Conservation (phyloP, 2,329 filamentous ascomycete genomes). For the Paecilomyces sp. region DNA sequence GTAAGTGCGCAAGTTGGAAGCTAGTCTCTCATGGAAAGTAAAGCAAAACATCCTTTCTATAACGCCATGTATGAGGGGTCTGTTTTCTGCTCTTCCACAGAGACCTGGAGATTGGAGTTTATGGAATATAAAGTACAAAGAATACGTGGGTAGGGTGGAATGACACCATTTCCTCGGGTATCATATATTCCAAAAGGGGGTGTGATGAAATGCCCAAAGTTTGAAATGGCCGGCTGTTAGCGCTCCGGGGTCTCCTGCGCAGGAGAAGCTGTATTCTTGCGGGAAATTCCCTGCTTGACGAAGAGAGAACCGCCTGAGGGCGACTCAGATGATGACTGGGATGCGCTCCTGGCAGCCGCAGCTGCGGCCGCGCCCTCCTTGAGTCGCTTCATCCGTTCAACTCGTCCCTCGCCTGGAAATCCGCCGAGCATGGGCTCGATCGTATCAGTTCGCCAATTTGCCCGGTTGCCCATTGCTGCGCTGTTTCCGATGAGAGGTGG, state of each 20-base stretch:
- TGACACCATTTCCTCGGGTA: neutral
- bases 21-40: neutral
- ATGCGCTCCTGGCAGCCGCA: constrained; percentile 1
- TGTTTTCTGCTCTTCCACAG: neutral
- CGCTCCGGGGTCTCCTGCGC: neutral
- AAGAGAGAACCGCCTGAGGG: neutral
- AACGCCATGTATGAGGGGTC: neutral
- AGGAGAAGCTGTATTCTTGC: neutral
- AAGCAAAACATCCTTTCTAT: neutral
- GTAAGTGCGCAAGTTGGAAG: neutral
- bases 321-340: neutral
- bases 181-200: neutral
- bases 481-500: constrained; percentile 19
- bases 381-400: constrained; percentile 29
- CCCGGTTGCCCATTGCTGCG: constrained; percentile 16
- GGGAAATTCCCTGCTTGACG: neutral
- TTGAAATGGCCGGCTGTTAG: neutral
- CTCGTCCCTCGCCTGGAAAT: constrained; percentile 30
- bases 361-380: constrained; percentile 22
- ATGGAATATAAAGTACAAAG: neutral
- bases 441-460: constrained; percentile 38
- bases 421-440: constrained; percentile 34
- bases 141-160: neutral
- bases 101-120: neutral
- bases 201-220: neutral